Conservation (phyloP, 768 basidiomycete species). For the Rubroboletus pulcherrimus region DNA sequence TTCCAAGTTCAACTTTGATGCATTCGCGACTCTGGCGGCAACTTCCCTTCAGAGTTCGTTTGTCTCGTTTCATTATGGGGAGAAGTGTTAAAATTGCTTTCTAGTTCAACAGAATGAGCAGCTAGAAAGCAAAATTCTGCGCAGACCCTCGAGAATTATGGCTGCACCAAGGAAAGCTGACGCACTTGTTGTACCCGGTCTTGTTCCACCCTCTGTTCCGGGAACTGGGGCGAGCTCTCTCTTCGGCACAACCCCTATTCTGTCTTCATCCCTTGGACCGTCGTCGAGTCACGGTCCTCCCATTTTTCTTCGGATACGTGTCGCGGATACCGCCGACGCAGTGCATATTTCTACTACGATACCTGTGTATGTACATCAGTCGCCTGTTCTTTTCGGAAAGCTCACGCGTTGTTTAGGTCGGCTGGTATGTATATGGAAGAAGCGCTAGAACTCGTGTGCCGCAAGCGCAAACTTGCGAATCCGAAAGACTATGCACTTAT, state of each 20-base stretch:
- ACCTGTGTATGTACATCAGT: slow-evolving; percentile 64
- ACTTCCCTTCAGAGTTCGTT: slow-evolving; percentile 61
- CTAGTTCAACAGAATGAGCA: slow-evolving; percentile 73
- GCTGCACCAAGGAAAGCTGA: slow-evolving; percentile 58
- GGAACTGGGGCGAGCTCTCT: slow-evolving; percentile 44
- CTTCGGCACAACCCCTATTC: slow-evolving; percentile 47
- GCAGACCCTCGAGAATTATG: slow-evolving; percentile 67
- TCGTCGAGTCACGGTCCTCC: slow-evolving; percentile 73
- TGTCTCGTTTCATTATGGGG: background rate
- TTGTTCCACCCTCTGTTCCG: slow-evolving; percentile 37
- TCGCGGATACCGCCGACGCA: slow-evolving; percentile 76
- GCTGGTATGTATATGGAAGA: slow-evolving; percentile 98
- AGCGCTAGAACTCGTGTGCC: slow-evolving; percentile 81
- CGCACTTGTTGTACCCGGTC: slow-evolving; percentile 36
- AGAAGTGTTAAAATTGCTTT: background rate
- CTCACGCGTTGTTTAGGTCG: slow-evolving; percentile 42
- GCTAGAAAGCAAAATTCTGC: slow-evolving; percentile 75
- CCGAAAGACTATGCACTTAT: slow-evolving; percentile 83
- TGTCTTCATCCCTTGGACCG: slow-evolving; percentile 68
- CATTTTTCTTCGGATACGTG: slow-evolving; percentile 77
- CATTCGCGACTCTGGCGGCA: slow-evolving; percentile 85
- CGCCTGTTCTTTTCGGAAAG: background rate
- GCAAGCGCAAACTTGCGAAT: slow-evolving; percentile 59
- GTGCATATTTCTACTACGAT: slow-evolving; percentile 89
- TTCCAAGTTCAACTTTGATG: slow-evolving; percentile 83